Evolutionary conservation across 106 monocot genomes (phyloP).

Genomic region (Agapanthus africanus): DNA sequence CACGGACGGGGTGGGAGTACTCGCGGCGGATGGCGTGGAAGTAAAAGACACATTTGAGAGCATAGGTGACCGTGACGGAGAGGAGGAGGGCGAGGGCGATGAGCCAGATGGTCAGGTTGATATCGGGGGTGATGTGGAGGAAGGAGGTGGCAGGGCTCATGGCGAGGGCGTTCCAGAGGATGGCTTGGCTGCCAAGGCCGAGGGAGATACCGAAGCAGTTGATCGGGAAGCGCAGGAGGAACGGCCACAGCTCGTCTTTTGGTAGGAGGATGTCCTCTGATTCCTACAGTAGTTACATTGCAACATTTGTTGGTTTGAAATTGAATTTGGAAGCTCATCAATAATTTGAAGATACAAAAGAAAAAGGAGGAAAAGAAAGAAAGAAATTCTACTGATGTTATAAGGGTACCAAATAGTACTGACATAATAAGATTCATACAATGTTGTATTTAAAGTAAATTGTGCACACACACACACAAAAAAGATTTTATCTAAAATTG

Average conservation of each 20-base stretch:
- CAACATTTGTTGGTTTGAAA: no score
- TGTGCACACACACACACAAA: no score
- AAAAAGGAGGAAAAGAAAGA: no score
- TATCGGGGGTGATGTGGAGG: slow-evolving; percentile 52
- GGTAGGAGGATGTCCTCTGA: slow-evolving; percentile 84
- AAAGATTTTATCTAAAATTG: no score
- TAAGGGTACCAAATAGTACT: no score
- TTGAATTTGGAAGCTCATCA: no score
- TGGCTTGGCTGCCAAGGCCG: slow-evolving; percentile 77
- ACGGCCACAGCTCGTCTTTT: slow-evolving; percentile 84
- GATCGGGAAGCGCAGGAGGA: slow-evolving; percentile 93
- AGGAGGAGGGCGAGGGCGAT: slow-evolving; percentile 50
- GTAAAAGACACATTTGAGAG: slow-evolving; percentile 75
- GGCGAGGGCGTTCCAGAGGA: slow-evolving; percentile 69
- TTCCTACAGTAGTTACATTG: slow-evolving; percentile 32
- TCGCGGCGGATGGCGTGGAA: slow-evolving; percentile 90
- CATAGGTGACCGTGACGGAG: slow-evolving; percentile 49
- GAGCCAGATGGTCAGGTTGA: slow-evolving; percentile 66
- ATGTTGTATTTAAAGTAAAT: no score
- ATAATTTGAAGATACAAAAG: no score
- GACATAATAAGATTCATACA: no score
- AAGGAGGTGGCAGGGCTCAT: slow-evolving; percentile 53
- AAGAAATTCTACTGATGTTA: no score
- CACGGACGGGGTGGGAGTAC: slow-evolving; percentile 92
- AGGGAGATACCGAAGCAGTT: slow-evolving; percentile 78